These are phyloP conservation scores for Coemansia sp. DNA, from an alignment of 192 early-diverging fungal genomes.

Conservation along the genomic window DNA sequence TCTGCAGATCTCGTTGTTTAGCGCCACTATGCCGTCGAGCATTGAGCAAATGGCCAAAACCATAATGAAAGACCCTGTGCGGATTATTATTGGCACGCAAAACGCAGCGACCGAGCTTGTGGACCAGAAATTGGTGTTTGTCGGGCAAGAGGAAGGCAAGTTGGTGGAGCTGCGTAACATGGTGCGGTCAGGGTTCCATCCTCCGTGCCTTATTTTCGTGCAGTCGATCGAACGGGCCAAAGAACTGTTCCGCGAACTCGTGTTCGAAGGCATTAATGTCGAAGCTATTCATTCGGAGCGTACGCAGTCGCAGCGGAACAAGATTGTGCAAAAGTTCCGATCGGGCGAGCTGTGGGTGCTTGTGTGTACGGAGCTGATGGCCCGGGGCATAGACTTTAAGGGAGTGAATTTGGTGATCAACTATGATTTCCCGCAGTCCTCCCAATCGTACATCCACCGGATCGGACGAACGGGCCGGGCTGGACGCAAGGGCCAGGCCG, in stretches of 20 bases:
- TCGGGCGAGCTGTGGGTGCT: slow-evolving; percentile 91
- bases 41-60: slow-evolving; percentile 90
- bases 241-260: slow-evolving; percentile 93
- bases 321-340: slow-evolving; percentile 85
- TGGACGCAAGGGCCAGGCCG: slow-evolving; percentile 81
- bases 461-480: slow-evolving; percentile 99
- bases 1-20: slow-evolving; percentile 85
- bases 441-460: slow-evolving; percentile 93
- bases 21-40: slow-evolving; percentile 89
- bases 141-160: slow-evolving; percentile 93
- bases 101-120: slow-evolving; percentile 93
- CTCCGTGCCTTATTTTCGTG: slow-evolving; percentile 94
- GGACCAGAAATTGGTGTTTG: slow-evolving; percentile 85
- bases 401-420: slow-evolving; percentile 97
- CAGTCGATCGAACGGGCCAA: slow-evolving; percentile 97
- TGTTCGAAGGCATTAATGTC: slow-evolving; percentile 97
- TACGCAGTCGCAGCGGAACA: slow-evolving; percentile 90
- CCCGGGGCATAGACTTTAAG: slow-evolving; percentile 98
- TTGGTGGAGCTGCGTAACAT: slow-evolving; percentile 88
- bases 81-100: slow-evolving; percentile 83
- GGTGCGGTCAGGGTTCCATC: slow-evolving; percentile 74
- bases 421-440: slow-evolving; percentile 95
- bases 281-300: slow-evolving; percentile 98
- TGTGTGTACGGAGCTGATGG: slow-evolving; percentile 96
- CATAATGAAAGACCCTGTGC: slow-evolving; percentile 87